Percentiles rank a stretch among this genome's conserved stretches.
phyloP scores from a whole-genome alignment of 257 asterid genomes.

The Forsythia viridissima region DNA sequence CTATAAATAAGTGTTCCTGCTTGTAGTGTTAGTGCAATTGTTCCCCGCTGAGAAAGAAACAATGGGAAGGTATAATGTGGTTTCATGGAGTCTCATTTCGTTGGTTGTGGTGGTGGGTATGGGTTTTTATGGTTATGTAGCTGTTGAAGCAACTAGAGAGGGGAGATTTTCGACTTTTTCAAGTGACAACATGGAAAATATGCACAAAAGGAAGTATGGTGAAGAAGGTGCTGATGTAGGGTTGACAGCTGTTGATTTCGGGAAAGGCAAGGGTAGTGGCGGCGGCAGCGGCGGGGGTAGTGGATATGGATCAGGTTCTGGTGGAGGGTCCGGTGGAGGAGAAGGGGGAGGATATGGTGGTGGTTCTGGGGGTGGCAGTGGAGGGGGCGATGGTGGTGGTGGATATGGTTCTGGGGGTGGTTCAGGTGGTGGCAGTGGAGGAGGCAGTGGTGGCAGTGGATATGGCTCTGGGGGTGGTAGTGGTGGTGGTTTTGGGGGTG shows the following conservation, averaged over 20 bases:
- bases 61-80: slow-evolving; percentile 28
- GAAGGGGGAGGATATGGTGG: slow-evolving; percentile 17
- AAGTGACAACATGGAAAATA: neutral
- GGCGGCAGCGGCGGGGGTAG: slow-evolving; percentile 6
- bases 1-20: neutral
- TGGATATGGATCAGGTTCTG: slow-evolving; percentile 5
- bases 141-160: slow-evolving; percentile 32
- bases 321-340: neutral
- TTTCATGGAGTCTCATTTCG: slow-evolving; percentile 34
- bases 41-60: neutral
- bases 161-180: slow-evolving; percentile 15
- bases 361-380: slow-evolving; percentile 24
- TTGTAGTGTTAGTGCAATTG: no score
- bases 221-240: slow-evolving; percentile 13
- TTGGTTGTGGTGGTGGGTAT: slow-evolving; percentile 32
- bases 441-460: neutral
- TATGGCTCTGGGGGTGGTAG: neutral
- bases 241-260: slow-evolving; percentile 27
- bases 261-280: slow-evolving; percentile 20
- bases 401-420: slow-evolving; percentile 20
- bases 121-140: slow-evolving; percentile 18
- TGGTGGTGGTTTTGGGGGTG: neutral
- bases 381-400: slow-evolving; percentile 12
- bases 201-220: neutral
- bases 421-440: slow-evolving; percentile 2